Percentiles rank a stretch among this genome's conserved stretches.
Conservation (phyloP, 2,329 filamentous ascomycete genomes). For the Trichophyton schoenleinii region DNA sequence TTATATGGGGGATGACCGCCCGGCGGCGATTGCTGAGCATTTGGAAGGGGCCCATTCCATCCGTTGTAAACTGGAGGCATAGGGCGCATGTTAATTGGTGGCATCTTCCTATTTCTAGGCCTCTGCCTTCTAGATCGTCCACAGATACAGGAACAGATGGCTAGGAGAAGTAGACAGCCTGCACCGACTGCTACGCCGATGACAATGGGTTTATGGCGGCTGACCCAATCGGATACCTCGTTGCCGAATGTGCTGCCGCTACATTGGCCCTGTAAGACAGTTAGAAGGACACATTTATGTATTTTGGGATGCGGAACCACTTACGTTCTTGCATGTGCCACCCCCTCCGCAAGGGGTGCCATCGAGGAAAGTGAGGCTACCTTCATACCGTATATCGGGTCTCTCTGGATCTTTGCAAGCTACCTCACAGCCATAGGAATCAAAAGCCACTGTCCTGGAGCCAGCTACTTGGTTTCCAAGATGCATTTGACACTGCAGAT, state of each 20-base stretch:
- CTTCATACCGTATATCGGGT: conserved; percentile 53
- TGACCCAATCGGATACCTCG: conserved; percentile 64
- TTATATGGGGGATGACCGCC: neutral
- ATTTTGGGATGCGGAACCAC: conserved; percentile 15
- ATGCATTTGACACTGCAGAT: conserved; percentile 75
- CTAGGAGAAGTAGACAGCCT: conserved; percentile 59
- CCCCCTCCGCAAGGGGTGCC: conserved; percentile 74
- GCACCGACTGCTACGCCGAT: conserved; percentile 65
- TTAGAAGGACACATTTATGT: neutral
- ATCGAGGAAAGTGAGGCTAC: conserved; percentile 76
- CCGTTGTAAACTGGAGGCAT: conserved; percentile 6
- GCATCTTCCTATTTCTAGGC: conserved; percentile 13
- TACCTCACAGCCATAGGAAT: conserved; percentile 57
- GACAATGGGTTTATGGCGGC: conserved; percentile 62
- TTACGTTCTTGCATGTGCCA: conserved; percentile 60
- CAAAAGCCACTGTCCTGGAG: conserved; percentile 73
- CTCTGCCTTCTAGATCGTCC: conserved; percentile 41
- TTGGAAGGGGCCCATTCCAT: neutral
- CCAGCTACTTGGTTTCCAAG: conserved; percentile 61
- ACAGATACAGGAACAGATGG: conserved; percentile 54
- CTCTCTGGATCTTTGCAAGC: conserved; percentile 63
- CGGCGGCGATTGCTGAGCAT: neutral
- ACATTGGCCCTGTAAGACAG: conserved; percentile 50
- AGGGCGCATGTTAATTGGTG: conserved; percentile 8
- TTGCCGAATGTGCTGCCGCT: conserved; percentile 55